phyloP scores from a whole-genome alignment of 2,329 filamentous ascomycete genomes.

The Alternaria burnsii region DNA sequence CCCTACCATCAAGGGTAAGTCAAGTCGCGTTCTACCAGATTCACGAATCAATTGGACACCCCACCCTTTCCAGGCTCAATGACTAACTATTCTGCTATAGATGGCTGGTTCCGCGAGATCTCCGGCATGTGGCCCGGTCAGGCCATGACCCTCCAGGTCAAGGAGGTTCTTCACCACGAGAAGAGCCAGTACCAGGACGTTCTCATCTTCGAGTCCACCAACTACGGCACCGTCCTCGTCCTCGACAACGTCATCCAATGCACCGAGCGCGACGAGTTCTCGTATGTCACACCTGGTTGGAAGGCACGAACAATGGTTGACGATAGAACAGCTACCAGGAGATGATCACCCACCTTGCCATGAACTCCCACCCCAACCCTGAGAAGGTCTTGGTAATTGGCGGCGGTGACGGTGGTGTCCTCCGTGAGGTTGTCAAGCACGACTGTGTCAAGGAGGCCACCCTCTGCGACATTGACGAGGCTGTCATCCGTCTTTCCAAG shows the following conservation, averaged over 20 bases:
- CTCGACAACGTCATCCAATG: constrained; percentile 99
- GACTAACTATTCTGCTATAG: constrained; percentile 57
- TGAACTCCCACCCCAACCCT: constrained; percentile 98
- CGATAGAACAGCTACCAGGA: constrained; percentile 78
- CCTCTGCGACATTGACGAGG: constrained; percentile 99
- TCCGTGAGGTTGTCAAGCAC: constrained; percentile 99
- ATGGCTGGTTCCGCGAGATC: constrained; percentile 99
- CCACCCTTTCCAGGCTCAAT: background rate
- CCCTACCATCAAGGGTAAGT: constrained; percentile 76
- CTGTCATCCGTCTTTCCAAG: constrained; percentile 98
- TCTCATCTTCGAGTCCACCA: constrained; percentile 96
- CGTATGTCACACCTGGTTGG: constrained; percentile 58
- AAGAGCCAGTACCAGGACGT: constrained; percentile 99
- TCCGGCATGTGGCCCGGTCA: constrained; percentile 99
- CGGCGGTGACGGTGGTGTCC: constrained; percentile 94
- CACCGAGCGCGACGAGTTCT: constrained; percentile 98
- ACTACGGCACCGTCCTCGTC: constrained; percentile 95
- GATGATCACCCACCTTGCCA: constrained; percentile 99
- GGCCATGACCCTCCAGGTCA: constrained; percentile 90
- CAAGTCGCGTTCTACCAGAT: background rate
- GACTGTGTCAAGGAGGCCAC: constrained; percentile 94
- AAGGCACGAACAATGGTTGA: constrained; percentile 23
- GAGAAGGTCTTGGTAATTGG: constrained; percentile 99
- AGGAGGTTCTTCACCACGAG: constrained; percentile 98
- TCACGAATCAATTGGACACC: background rate